phyloP scores from a whole-genome alignment of 1,284 basidiomycete species.

The Malassezia psittaci region DNA sequence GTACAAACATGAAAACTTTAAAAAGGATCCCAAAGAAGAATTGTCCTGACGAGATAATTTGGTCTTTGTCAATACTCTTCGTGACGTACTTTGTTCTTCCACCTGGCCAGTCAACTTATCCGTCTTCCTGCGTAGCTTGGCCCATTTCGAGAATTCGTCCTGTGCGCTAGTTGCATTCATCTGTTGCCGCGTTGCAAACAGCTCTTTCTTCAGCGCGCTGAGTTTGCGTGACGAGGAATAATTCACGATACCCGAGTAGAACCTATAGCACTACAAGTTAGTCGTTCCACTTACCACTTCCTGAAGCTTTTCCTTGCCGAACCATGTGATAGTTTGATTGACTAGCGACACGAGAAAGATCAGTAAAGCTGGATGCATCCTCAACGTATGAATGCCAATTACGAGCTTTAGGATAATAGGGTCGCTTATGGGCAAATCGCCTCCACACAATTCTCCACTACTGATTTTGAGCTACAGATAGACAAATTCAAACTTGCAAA shows the following conservation, averaged over 20 bases:
- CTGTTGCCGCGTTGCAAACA: constrained; percentile 63
- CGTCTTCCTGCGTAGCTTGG: constrained; percentile 75
- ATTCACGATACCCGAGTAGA: constrained; percentile 20
- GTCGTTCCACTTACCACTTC: constrained; percentile 6
- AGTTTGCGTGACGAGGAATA: constrained; percentile 20
- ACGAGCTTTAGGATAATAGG: no score
- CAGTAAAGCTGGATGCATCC: constrained; percentile 16
- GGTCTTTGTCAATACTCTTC: constrained; percentile 14
- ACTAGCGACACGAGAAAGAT: constrained; percentile 17
- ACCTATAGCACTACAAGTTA: constrained; percentile 11
- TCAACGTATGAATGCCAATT: neutral
- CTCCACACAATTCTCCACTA: neutral
- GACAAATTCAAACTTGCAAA: neutral
- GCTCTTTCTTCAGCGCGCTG: constrained; percentile 23
- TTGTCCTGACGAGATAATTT: constrained; percentile 19
- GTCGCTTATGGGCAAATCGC: neutral
- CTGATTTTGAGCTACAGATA: no score
- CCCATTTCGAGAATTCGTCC: constrained; percentile 98
- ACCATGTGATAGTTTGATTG: constrained; percentile 18
- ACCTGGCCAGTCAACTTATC: constrained; percentile 87
- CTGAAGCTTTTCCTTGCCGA: constrained; percentile 10
- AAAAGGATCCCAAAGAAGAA: constrained; percentile 29
- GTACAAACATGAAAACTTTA: constrained; percentile 30
- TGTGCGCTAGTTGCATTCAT: constrained; percentile 82
- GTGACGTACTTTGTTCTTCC: constrained; percentile 62